Evolutionary conservation across 768 basidiomycete species (phyloP), one percentile per base, ranked within the genome.

Genomic region (Mycena leptocephala): DNA sequence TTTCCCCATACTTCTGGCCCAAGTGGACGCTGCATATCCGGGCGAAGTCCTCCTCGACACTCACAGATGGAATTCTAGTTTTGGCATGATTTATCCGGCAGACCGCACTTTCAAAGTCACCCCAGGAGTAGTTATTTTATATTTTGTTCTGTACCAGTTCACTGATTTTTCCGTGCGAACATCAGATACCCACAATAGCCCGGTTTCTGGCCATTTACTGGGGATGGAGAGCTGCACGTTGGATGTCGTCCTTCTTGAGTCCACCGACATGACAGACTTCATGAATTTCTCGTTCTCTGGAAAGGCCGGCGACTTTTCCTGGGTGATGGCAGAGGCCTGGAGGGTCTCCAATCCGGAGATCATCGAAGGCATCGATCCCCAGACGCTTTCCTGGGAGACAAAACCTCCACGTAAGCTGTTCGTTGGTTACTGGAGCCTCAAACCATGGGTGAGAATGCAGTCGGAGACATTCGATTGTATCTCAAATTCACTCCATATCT

Each of bases 151-250:
- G 41, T 9, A 5, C 18, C 41, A 11, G 41, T 43, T n/a, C 41
- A 20, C 41, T 43, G 41, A 43, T 43, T 43, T 20, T 43, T 43
- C 16, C 18, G 41, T 4, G 7, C 35, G 35, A 13, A 37, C 6
- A 20, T 76, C 48, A 74, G 76, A 70, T 58, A 28, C 53, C 76
- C 26, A 74, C 72, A 26, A 61, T 74, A 11, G 66, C 58, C n/a
- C 76, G 74, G 28, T 77, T 77, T 63, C 76, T 72, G 5, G 65
- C 65, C 32, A 51, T 74, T 43, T 72, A 77, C 46, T 77, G 67
- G 67, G 76, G 72, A 68, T 77, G 63, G 76, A 77, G 61, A n/a
- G 6, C 16, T 77, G 76, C 32, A 32, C 28, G 9, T 41, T 77
- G 30, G 33, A 43, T 24, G 32, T 72, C 11, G 55, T 51, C 37